Evolutionary conservation across 2,329 filamentous ascomycete genomes (phyloP).

Genomic region (Fusarium sulawesiense): DNA sequence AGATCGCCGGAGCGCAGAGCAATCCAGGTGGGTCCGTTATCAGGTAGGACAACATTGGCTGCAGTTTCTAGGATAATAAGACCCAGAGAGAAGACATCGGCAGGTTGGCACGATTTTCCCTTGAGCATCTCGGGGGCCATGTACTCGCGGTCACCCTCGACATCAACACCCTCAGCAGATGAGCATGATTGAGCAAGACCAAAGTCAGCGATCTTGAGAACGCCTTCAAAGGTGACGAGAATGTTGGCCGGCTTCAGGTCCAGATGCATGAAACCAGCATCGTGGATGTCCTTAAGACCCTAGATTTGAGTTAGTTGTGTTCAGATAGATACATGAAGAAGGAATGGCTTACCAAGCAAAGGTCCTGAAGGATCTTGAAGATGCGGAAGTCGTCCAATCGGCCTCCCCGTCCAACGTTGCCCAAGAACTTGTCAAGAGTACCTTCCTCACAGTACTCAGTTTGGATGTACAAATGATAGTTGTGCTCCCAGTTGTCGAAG

Average conservation of each 20-base stretch:
- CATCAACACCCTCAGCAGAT: slow-evolving; percentile 79
- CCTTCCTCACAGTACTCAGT: slow-evolving; percentile 97
- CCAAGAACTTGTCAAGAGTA: slow-evolving; percentile 86
- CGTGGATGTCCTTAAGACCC: slow-evolving; percentile 91
- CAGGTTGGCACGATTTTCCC: slow-evolving; percentile 87
- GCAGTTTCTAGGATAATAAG: slow-evolving; percentile 95
- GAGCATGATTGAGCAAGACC: slow-evolving; percentile 85
- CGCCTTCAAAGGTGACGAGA: slow-evolving; percentile 82
- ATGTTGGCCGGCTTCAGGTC: slow-evolving; percentile 89
- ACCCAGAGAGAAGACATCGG: slow-evolving; percentile 93
- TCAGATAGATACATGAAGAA: neutral
- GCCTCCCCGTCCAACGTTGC: slow-evolving; percentile 83
- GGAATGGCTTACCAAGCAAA: slow-evolving; percentile 75
- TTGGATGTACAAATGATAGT: slow-evolving; percentile 91
- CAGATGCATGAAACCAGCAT: slow-evolving; percentile 85
- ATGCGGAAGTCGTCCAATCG: slow-evolving; percentile 96
- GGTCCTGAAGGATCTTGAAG: slow-evolving; percentile 95
- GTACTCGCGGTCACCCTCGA: slow-evolving; percentile 95
- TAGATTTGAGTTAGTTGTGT: slow-evolving; percentile 52
- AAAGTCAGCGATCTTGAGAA: slow-evolving; percentile 88
- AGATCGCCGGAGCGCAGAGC: slow-evolving; percentile 90
- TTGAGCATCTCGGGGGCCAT: slow-evolving; percentile 92
- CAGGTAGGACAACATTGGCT: slow-evolving; percentile 91
- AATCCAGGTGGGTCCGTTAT: slow-evolving; percentile 92
- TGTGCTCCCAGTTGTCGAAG: slow-evolving; percentile 87